Conservation (phyloP, 768 basidiomycete genomes). For the Mycena floridula region DNA sequence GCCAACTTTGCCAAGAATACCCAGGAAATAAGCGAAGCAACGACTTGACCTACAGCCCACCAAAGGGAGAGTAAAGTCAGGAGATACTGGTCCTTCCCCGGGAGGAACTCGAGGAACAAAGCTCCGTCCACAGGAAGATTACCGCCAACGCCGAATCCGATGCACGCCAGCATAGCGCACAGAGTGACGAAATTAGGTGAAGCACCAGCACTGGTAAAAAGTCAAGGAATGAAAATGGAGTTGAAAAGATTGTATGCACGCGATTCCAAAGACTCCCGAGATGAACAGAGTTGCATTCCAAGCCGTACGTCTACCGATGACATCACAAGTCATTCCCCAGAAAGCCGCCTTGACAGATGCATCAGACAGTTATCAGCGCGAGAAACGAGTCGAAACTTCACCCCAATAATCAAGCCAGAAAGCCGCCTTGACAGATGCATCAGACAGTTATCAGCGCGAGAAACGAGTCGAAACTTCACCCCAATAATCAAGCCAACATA, state of each 20-base stretch:
- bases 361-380: too few relatives aligned
- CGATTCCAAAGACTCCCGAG: conserved; percentile 45
- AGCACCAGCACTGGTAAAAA: conserved; percentile 46
- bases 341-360: conserved; percentile 32
- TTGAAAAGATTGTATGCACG: too few relatives aligned
- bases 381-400: too few relatives aligned
- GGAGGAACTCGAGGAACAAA: conserved; percentile 65
- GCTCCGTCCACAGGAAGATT: conserved; percentile 54
- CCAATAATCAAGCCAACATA: too few relatives aligned
- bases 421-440: too few relatives aligned
- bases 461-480: too few relatives aligned
- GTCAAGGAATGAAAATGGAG: too few relatives aligned
- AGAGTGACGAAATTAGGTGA: conserved; percentile 37
- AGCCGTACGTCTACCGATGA: conserved; percentile 42
- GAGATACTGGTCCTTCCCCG: conserved; percentile 68
- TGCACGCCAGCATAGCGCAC: conserved; percentile 31
- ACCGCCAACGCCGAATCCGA: conserved; percentile 51
- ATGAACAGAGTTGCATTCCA: conserved; percentile 56
- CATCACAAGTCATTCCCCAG: conserved; percentile 45
- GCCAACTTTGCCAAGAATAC: conserved; percentile 62
- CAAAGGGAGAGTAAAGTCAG: conserved; percentile 71
- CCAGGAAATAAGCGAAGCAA: conserved; percentile 53
- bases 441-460: too few relatives aligned
- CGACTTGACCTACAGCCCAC: conserved; percentile 51
- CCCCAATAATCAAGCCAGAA: too few relatives aligned